Conservation (phyloP, 176 grass and related monocot genomes). For the Neostapfia colusana region DNA sequence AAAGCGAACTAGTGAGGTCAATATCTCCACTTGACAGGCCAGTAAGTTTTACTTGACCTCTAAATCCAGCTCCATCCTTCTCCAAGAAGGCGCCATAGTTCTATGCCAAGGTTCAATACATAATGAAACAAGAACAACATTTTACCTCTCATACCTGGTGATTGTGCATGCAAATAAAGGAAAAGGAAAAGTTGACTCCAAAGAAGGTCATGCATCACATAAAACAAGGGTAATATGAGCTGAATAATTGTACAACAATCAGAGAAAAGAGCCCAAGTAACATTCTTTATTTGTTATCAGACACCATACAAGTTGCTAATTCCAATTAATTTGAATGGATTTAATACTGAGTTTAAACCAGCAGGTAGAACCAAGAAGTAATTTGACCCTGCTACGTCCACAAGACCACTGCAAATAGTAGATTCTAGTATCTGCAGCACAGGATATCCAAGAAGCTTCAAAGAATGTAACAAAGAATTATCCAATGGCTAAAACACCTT, state of each 20-base stretch:
- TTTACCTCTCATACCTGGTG: constrained; percentile 20
- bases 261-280: neutral
- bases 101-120: constrained; percentile 42
- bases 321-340: constrained; percentile 15
- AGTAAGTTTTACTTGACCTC: constrained; percentile 81
- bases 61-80: constrained; percentile 98
- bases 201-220: constrained; percentile 12
- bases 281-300: neutral
- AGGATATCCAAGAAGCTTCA: neutral
- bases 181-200: neutral
- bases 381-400: neutral
- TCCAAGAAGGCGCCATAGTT: constrained; percentile 99
- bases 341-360: neutral
- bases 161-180: constrained; percentile 31
- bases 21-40: constrained; percentile 76
- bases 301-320: neutral
- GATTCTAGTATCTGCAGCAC: neutral
- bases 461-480: neutral
- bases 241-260: neutral
- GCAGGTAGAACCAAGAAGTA: neutral
- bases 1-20: constrained; percentile 68
- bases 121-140: constrained; percentile 14
- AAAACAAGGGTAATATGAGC: neutral
- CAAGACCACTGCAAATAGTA: neutral
- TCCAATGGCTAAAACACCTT: too few relatives aligned